Evolutionary conservation across 2,329 filamentous ascomycete species (phyloP).

Genomic region (Calonectria ilicicola): DNA sequence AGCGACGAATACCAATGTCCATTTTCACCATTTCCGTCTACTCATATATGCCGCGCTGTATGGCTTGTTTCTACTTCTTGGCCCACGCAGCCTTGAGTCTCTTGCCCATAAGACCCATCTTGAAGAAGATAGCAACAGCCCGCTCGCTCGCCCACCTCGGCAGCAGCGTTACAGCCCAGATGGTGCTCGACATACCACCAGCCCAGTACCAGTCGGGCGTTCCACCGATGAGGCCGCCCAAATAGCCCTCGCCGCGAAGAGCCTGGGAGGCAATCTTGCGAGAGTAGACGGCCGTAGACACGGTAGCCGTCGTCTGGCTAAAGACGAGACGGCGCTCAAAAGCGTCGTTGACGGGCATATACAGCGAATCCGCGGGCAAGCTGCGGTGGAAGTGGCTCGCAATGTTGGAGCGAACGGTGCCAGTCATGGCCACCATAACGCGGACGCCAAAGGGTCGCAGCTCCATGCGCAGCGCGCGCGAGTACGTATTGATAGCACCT

Average conservation of each 20-base stretch:
- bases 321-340: slow-evolving; percentile 61
- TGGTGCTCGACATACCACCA: slow-evolving; percentile 44
- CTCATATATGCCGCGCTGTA: neutral
- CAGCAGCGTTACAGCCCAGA: slow-evolving; percentile 43
- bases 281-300: slow-evolving; percentile 59
- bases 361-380: slow-evolving; percentile 60
- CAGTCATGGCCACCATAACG: slow-evolving; percentile 68
- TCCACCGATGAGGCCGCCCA: slow-evolving; percentile 47
- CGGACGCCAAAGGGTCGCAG: slow-evolving; percentile 66
- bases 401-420: slow-evolving; percentile 65
- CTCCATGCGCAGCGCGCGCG: slow-evolving; percentile 65
- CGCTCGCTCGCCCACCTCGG: slow-evolving; percentile 46
- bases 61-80: slow-evolving; percentile 34
- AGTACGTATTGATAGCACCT: slow-evolving; percentile 65
- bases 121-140: slow-evolving; percentile 44
- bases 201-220: slow-evolving; percentile 51
- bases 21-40: neutral
- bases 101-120: slow-evolving; percentile 40
- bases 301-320: slow-evolving; percentile 60
- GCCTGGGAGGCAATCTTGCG: slow-evolving; percentile 55
- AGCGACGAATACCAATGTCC: neutral
- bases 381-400: slow-evolving; percentile 53
- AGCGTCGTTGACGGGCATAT: slow-evolving; percentile 57
- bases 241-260: slow-evolving; percentile 52
- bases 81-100: slow-evolving; percentile 38